phyloP scores from a whole-genome alignment of 768 basidiomycete genomes.

The Serendipita indica region DNA sequence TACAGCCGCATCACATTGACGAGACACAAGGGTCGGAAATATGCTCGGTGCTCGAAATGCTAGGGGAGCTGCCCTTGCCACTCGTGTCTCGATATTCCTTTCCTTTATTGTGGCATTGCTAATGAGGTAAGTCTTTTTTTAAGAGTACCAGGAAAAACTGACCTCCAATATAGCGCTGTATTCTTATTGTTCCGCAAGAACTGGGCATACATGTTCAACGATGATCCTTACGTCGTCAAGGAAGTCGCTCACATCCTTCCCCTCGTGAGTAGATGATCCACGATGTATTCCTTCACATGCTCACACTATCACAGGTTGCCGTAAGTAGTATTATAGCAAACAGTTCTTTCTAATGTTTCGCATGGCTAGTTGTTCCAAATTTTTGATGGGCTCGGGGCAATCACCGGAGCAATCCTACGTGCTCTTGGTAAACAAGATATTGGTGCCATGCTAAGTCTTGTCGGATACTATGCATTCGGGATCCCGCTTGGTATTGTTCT shows the following conservation, averaged over 20 bases:
- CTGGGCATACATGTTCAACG: slow-evolving; percentile 67
- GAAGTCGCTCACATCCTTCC: slow-evolving; percentile 60
- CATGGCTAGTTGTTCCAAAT: slow-evolving; percentile 63
- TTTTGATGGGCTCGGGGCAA: slow-evolving; percentile 59
- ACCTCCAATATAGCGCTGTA: slow-evolving; percentile 26
- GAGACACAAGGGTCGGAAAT: slow-evolving; percentile 56
- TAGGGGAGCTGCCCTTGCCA: slow-evolving; percentile 52
- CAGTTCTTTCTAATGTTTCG: neutral
- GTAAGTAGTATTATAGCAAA: neutral
- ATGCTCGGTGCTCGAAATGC: slow-evolving; percentile 70
- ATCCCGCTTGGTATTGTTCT: slow-evolving; percentile 74
- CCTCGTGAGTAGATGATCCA: no score
- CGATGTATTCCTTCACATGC: slow-evolving; percentile 22
- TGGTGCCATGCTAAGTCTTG: neutral
- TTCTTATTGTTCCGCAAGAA: slow-evolving; percentile 45
- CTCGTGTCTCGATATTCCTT: slow-evolving; percentile 49
- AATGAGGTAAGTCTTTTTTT: slow-evolving; percentile 36
- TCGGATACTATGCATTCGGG: slow-evolving; percentile 24
- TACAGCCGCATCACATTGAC: neutral
- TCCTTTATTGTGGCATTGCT: slow-evolving; percentile 48
- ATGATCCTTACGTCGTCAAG: slow-evolving; percentile 40
- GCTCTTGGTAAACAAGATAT: slow-evolving; percentile 61
- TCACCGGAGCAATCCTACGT: slow-evolving; percentile 65
- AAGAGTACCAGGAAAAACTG: neutral
- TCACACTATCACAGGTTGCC: neutral